Base-by-base conservation (phyloP, 2,329 filamentous ascomycete genomes). In the Hysterium pulicare region DNA sequence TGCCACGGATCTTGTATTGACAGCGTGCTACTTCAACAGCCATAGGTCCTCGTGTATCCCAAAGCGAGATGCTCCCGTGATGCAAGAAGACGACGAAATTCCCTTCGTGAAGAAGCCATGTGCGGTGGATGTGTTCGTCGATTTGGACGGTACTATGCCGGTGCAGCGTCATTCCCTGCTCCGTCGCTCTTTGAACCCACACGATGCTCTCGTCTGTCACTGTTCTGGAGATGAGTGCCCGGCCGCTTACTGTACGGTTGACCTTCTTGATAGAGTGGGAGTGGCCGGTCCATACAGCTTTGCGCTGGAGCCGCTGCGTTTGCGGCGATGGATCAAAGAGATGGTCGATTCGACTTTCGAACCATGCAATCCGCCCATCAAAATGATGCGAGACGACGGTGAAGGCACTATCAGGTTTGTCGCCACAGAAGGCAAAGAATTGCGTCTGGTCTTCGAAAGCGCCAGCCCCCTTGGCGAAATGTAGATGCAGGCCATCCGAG, bases 321-420 rank as follows among this genome's bases (percentile, higher is more conserved):
- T 66, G 59, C 1, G 79, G 77, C 1, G 79, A 75, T 2, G 87
- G 84, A 56, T 94, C 89, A 50, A 98, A 84, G 11, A 97, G 72
- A 40, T 86, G 78, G 44, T 90, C 86, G 20, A 95, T 76, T 50
- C 84, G 82, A 34, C 83, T 84, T 51, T 90, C 82, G 59, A 90
- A 88, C 68, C 90, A 86, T 40, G 88, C 84, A 48, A 98, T 83
- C 44, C 82, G 80, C 8, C 91, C 91, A 58, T 93, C 85, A 53
- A 95, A 91, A 50, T 86, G 82, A 63, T 98, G 91, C 4, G 88
- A 71, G 10, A 97, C 71, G 17, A 98, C 67, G 36, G 83, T 82
- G 26, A 95, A 72, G 32, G 80, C 78, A 6, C 84, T 83, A 4
- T 76, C 77, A 2, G 73, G 69, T 41, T 74, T 75, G 45, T 69